These are phyloP conservation scores for Lichtheimia hyalospora DNA, from an alignment of 371 early-diverging fungal genomes.

Conservation along the genomic window DNA sequence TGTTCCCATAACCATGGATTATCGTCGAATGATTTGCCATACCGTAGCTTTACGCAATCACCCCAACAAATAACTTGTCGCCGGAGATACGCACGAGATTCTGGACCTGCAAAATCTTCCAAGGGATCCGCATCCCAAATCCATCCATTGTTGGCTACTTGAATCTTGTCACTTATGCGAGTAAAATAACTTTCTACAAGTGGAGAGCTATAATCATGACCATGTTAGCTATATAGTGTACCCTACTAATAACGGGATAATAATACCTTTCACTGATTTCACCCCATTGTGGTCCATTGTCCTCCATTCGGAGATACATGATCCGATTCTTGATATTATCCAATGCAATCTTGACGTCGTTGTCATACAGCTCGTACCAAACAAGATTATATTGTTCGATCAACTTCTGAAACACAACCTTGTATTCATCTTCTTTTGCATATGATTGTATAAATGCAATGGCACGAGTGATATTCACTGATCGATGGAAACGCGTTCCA, in stretches of 20 bases:
- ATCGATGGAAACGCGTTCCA: slow-evolving; percentile 53
- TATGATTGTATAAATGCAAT: slow-evolving; percentile 47
- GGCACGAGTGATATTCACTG: slow-evolving; percentile 42
- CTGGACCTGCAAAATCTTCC: slow-evolving; percentile 87
- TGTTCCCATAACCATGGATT: slow-evolving; percentile 97
- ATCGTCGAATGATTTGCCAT: slow-evolving; percentile 81
- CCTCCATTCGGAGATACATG: slow-evolving; percentile 84
- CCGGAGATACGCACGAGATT: slow-evolving; percentile 84
- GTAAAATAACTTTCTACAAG: slow-evolving; percentile 94
- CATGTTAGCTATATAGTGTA: too few species aligned
- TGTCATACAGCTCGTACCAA: slow-evolving; percentile 83
- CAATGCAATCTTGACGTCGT: slow-evolving; percentile 70
- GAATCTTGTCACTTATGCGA: slow-evolving; percentile 59
- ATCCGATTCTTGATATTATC: slow-evolving; percentile 77
- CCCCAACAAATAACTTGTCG: slow-evolving; percentile 98
- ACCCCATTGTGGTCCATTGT: slow-evolving; percentile 62
- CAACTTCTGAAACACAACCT: slow-evolving; percentile 42
- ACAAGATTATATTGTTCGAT: slow-evolving; percentile 85
- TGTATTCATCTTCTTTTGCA: slow-evolving; percentile 13
- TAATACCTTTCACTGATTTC: slow-evolving; percentile 50
- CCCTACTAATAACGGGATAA: slow-evolving; percentile 68
- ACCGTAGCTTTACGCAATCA: slow-evolving; percentile 97
- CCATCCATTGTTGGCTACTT: slow-evolving; percentile 97
- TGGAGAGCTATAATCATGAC: slow-evolving; percentile 54
- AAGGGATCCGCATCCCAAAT: slow-evolving; percentile 97